These are phyloP conservation scores for Dentipellis sp. DNA, from an alignment of 768 basidiomycete genomes.

Conservation along the genomic window DNA sequence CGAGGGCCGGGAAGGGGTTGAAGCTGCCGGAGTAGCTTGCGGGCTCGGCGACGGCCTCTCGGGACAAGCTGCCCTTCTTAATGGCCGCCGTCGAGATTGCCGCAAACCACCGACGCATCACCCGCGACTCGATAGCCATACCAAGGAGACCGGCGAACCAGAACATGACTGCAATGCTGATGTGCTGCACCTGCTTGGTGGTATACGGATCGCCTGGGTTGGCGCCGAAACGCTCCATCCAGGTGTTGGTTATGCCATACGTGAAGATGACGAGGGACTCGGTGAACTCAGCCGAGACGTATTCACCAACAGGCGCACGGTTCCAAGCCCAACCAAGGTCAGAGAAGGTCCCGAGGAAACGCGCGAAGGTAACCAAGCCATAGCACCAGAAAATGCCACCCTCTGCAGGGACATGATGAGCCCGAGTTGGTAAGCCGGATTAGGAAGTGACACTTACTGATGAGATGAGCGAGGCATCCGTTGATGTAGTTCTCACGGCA, in stretches of 20 bases:
- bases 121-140: conserved; percentile 80
- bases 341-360: conserved; percentile 86
- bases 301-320: conserved; percentile 33
- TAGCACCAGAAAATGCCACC: conserved; percentile 91
- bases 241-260: conserved; percentile 88
- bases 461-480: conserved; percentile 82
- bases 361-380: conserved; percentile 81
- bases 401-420: conserved; percentile 34
- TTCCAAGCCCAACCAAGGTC: conserved; percentile 97
- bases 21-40: conserved; percentile 69
- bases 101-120: conserved; percentile 66
- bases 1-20: conserved; percentile 89
- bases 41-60: conserved; percentile 52
- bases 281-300: conserved; percentile 61
- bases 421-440: conserved; percentile 2
- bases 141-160: conserved; percentile 89
- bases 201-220: conserved; percentile 74
- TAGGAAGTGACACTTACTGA: conserved; percentile 51
- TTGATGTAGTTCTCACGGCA: conserved; percentile 75
- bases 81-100: conserved; percentile 35
- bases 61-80: conserved; percentile 14
- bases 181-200: conserved; percentile 90
- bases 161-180: conserved; percentile 93
- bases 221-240: conserved; percentile 95
- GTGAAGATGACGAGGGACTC: conserved; percentile 77